Evolutionary conservation across 805 yeast genomes (phyloP).

Genomic region (Pichia manshurica): DNA sequence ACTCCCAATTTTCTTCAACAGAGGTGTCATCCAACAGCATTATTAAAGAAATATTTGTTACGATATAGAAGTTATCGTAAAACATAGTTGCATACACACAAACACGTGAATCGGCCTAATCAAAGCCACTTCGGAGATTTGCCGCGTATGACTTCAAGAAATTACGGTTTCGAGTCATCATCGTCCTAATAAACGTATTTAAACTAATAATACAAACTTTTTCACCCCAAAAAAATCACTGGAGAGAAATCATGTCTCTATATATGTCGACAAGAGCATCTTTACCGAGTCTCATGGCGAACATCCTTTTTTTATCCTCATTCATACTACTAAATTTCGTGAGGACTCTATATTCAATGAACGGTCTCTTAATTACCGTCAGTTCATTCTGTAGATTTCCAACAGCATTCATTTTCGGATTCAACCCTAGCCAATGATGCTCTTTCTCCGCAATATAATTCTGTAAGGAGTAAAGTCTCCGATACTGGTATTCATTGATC

Average conservation of each 20-base stretch:
- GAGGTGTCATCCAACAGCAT: neutral
- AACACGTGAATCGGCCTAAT: no score
- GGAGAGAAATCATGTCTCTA: conserved; percentile 46
- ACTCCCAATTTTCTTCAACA: conserved; percentile 31
- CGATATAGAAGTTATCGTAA: no score
- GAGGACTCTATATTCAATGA: conserved; percentile 58
- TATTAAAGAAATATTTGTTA: no score
- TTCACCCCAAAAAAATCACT: conserved; percentile 11
- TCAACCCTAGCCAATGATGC: conserved; percentile 68
- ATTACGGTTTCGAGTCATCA: no score
- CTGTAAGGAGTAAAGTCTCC: conserved; percentile 78
- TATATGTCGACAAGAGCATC: conserved; percentile 56
- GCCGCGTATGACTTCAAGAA: no score
- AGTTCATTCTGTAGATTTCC: conserved; percentile 33
- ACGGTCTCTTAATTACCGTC: conserved; percentile 48
- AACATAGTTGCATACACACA: no score
- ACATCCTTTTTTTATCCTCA: conserved; percentile 48
- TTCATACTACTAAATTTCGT: conserved; percentile 48
- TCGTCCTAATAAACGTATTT: no score
- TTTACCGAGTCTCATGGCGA: conserved; percentile 55
- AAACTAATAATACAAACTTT: no score
- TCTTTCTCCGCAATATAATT: conserved; percentile 82
- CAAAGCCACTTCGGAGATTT: no score
- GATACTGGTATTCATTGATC: conserved; percentile 64
- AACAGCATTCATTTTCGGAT: conserved; percentile 64